These are phyloP conservation scores for Phylloporus sp. DNA, from an alignment of 768 basidiomycete genomes.

Conservation along the genomic window DNA sequence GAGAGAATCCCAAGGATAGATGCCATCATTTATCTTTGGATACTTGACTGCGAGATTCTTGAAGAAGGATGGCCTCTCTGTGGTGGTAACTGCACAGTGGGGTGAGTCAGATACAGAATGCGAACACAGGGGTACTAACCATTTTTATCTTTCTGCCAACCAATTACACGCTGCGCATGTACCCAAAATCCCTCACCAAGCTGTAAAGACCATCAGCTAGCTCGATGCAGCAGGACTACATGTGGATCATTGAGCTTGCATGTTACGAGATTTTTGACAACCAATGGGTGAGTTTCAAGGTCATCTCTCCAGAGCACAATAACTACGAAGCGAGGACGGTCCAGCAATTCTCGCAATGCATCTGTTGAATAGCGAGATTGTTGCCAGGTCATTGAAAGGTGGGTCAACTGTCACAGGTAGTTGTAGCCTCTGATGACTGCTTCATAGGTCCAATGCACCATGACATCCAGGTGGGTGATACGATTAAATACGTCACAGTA, in stretches of 20 bases:
- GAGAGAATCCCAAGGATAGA: no score
- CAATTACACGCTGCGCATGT: not conserved
- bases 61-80: not conserved
- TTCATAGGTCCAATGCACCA: not conserved
- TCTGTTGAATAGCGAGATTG: not conserved
- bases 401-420: not conserved
- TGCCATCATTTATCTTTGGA: no score
- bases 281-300: not conserved
- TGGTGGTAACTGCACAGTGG: not conserved
- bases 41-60: no score
- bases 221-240: not conserved
- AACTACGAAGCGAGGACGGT: not conserved
- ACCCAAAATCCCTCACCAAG: not conserved
- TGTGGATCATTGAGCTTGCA: not conserved
- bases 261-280: not conserved
- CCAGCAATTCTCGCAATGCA: not conserved
- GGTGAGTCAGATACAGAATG: not conserved
- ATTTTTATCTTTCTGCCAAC: not conserved
- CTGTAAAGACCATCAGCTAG: not conserved
- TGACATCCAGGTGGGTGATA: not conserved
- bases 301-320: not conserved
- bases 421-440: not conserved
- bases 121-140: not conserved
- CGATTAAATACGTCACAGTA: not conserved
- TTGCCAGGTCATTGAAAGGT: not conserved